Base-by-base conservation (phyloP, 2,329 filamentous ascomycete species). In the Phialophora verrucosa region DNA sequence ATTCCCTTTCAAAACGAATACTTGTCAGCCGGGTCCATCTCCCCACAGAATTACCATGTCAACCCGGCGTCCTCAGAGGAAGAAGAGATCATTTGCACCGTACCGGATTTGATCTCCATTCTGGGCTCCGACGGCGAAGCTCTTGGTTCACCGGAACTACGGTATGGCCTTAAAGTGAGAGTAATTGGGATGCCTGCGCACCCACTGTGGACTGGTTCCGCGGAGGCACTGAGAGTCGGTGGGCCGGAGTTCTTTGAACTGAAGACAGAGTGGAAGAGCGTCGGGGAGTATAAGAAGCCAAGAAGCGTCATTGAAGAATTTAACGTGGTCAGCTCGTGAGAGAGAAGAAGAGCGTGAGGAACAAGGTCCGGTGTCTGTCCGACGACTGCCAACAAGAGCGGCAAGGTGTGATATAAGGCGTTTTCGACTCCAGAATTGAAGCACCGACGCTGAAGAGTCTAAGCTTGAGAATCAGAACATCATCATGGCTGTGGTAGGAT, bases 141-240 rank as follows among this genome's bases (percentile, higher is more conserved):
- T 12, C 50, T 71, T 7, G 69, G 70, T 8, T 64, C 64, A 14
- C 64, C 67, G 57, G 63, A 72, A 50, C 32, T 84, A 32, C 77
- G 83, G 10, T 86, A 85, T 62, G 84, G 84, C 0, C 69, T 85
- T 2, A 76, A 79, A 3, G 83, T 85, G 0, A 81, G 74, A 35
- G 83, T 86, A 0, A 81, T 86, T 65, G 83, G 78, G 0, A 74
- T 86, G 35, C 77, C 82, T 2, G 80, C 82, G 1, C 82, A 83
- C 64, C 82, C 83, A 0, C 69, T 84, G 11, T 86, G 84, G 84
- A 83, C 73, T 60, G 74, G 73, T 60, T 77, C 74, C 5, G 66
- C 76, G 57, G 70, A 74, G 58, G 80, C 79, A 0, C 67, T 82
- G 63, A 74, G 75, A 44, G 72, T 81, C 59, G 80, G 80, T 44